These are phyloP conservation scores for Schizothecium vesticola DNA, from an alignment of 495 filamentous ascomycete genomes.

Conservation along the genomic window DNA sequence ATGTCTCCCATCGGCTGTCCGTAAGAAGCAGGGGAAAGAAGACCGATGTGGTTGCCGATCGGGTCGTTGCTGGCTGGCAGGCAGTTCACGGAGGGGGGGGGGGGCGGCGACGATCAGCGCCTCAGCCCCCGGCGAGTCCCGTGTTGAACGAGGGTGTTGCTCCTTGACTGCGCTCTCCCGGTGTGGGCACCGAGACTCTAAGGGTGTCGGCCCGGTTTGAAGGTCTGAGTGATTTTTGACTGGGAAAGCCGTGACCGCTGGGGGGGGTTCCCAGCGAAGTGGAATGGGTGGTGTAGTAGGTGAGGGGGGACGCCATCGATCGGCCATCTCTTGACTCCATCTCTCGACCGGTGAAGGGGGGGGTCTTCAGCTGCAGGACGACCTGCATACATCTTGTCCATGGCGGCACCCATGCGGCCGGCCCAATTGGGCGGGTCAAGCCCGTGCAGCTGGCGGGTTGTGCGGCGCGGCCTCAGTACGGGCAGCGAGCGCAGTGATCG, in stretches of 20 bases:
- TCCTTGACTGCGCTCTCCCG: not conserved
- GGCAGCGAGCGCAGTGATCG: conserved; percentile 41
- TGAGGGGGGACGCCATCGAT: conserved; percentile 11
- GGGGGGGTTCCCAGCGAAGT: not conserved
- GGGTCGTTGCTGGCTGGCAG: not conserved
- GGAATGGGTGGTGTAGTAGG: not conserved
- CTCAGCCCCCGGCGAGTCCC: not conserved
- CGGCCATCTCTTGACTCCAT: conserved; percentile 10
- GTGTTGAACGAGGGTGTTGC: not conserved
- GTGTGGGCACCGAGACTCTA: not conserved
- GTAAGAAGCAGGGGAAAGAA: not conserved
- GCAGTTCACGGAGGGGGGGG: not conserved
- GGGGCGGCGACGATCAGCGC: not conserved
- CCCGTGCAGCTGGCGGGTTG: conserved; percentile 1
- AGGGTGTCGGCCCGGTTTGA: not conserved
- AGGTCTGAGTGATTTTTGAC: not conserved
- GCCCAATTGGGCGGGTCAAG: conserved; percentile 22
- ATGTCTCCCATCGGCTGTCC: not conserved
- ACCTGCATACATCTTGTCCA: conserved; percentile 13
- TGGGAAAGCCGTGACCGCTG: not conserved
- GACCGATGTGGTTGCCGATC: not conserved
- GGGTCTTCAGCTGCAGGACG: conserved; percentile 9
- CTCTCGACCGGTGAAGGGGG: conserved; percentile 13
- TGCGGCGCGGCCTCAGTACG: conserved; percentile 27
- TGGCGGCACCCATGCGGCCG: conserved; percentile 18